Evolutionary conservation across 768 basidiomycete species (phyloP), one percentile per base, ranked within the genome.

Genomic region (Arthromyces matolae): DNA sequence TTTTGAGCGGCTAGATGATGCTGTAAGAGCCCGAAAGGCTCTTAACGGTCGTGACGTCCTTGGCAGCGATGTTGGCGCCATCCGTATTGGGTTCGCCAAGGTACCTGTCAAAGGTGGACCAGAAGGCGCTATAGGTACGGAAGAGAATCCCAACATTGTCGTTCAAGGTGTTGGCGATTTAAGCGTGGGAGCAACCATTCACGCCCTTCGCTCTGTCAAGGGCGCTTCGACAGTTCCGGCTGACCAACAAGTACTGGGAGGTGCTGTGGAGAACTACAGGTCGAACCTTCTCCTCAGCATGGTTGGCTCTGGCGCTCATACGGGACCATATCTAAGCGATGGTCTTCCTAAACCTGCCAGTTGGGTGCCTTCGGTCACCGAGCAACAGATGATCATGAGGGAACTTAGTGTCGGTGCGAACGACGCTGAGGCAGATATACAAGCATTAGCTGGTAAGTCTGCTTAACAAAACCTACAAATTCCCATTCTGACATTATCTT

Each of bases 351-450:
- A 85, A 62, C 75, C 81, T 32, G 72, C 80, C 52, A 80, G 81
- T n/a, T 86, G 82, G 80, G 67, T 75, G 24, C 77, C 83, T 8
- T 80, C 83, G 5, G 82, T 94, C 45, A 93, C 90, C 3, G 95
- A 98, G 67, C 90, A 93, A 63, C 94, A 97, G 68, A 90, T 96
- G 87, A 86, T 99, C 54, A 87, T 98, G 87, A 82, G 84, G 60
- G 93, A 97, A 65, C 76, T 99, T 16, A 85, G 88, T 60, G 81
- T 73, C 22, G 86, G 93, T 29, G 77, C 79, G 49, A 64, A 71
- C 1, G 89, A 93, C 51, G 84, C 89, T 5, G 93, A 95, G 59
- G 76, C 76, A 29, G 93, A 98, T 60, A 81, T 97, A 44, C 82
- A 82, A 57, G 81, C 87, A 22, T 81, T 97, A 50, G 80, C 90